phyloP scores from a whole-genome alignment of 495 filamentous ascomycete species.

The Neurospora sp. region DNA sequence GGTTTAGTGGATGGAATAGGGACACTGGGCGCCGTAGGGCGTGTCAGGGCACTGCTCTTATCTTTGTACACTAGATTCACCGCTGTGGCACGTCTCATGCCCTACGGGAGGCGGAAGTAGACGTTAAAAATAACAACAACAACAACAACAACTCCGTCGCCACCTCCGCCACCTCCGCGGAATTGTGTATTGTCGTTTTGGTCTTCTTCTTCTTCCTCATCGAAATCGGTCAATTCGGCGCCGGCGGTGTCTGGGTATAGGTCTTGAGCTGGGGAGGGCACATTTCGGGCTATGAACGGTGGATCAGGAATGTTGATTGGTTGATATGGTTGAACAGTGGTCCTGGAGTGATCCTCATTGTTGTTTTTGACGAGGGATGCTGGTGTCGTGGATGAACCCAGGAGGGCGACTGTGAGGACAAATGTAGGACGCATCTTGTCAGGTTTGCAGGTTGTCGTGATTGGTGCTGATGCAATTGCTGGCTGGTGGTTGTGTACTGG shows the following conservation, averaged over 20 bases:
- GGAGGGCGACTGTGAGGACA: background rate
- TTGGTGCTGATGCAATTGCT: background rate
- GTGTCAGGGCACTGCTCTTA: too few relatives aligned
- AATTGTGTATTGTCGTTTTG: background rate
- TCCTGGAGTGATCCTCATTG: too few relatives aligned
- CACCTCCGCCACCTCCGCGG: background rate
- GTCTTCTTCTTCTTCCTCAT: background rate
- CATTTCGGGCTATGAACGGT: background rate
- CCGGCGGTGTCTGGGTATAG: background rate
- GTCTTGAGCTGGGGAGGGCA: background rate
- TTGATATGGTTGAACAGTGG: too few relatives aligned
- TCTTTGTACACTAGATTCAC: too few relatives aligned
- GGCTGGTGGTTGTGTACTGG: background rate
- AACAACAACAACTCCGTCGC: too few relatives aligned
- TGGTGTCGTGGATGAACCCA: background rate
- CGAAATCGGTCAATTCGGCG: background rate
- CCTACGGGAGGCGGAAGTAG: too few relatives aligned
- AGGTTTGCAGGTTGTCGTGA: background rate
- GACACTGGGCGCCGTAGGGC: too few relatives aligned
- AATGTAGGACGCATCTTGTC: background rate
- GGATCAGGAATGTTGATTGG: too few relatives aligned
- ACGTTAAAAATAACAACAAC: too few relatives aligned
- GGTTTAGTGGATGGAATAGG: too few relatives aligned
- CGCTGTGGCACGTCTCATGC: too few relatives aligned
- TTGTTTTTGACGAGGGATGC: too few relatives aligned